Conservation (phyloP, 768 basidiomycete genomes). For the Tylopilus vinaceipallidus region DNA sequence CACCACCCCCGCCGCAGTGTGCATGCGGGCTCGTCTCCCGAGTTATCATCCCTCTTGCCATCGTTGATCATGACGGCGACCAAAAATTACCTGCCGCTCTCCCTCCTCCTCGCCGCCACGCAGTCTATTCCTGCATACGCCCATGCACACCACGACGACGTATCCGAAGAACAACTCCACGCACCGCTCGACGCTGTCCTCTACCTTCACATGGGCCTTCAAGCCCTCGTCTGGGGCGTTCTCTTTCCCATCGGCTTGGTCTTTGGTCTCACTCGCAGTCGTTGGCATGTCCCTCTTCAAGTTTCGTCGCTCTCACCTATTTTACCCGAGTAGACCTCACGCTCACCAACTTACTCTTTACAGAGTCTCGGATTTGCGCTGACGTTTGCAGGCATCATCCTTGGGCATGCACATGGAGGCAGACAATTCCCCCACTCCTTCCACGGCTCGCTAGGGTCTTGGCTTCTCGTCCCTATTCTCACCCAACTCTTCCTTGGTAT, state of each 20-base stretch:
- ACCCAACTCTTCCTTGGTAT: constrained; percentile 72
- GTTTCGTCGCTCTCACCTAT: constrained; percentile 22
- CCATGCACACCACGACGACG: constrained; percentile 59
- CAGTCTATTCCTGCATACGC: constrained; percentile 30
- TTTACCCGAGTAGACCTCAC: background rate
- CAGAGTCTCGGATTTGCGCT: constrained; percentile 68
- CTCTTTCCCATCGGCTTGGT: constrained; percentile 86
- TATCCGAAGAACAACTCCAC: constrained; percentile 59
- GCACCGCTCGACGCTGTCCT: constrained; percentile 75
- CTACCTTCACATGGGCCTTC: constrained; percentile 81
- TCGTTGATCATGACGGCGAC: constrained; percentile 2
- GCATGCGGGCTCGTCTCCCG: no score
- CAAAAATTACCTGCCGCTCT: background rate
- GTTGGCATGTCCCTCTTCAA: constrained; percentile 91
- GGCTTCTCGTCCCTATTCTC: constrained; percentile 56
- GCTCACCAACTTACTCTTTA: background rate
- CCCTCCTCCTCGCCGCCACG: constrained; percentile 8
- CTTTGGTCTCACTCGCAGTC: constrained; percentile 69
- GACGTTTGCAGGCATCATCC: constrained; percentile 68
- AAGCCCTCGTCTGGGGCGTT: constrained; percentile 79
- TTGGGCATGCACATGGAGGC: constrained; percentile 87
- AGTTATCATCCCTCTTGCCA: no score
- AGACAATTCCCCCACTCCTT: constrained; percentile 70
- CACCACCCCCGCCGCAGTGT: background rate
- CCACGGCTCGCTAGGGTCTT: constrained; percentile 64